These are phyloP conservation scores for Talaromyces islandicus DNA, from an alignment of 2,329 filamentous ascomycete genomes.

Conservation along the genomic window DNA sequence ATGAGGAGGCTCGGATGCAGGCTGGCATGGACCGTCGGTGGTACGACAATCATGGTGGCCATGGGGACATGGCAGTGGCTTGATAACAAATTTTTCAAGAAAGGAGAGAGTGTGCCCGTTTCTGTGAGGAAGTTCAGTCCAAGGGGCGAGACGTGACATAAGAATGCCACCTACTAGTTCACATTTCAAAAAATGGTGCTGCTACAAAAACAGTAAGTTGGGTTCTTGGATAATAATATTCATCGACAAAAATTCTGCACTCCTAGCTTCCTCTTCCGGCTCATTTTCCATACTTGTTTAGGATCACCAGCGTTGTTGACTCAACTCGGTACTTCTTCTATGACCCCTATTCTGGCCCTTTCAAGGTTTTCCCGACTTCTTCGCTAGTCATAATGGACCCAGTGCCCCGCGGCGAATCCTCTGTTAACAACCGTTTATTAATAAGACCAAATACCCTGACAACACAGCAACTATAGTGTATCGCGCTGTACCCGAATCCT, in stretches of 20 bases:
- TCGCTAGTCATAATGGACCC: background rate
- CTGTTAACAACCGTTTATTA: background rate
- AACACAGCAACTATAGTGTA: background rate
- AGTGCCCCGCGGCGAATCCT: background rate
- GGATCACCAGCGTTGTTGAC: background rate
- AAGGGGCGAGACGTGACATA: background rate
- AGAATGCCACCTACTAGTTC: background rate
- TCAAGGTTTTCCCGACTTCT: background rate
- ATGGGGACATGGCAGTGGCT: background rate
- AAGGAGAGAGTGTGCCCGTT: background rate
- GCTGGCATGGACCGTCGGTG: slow-evolving; percentile 42
- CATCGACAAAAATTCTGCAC: slow-evolving; percentile 11
- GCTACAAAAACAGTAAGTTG: slow-evolving; percentile 19
- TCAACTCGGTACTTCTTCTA: background rate
- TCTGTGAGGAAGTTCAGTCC: background rate
- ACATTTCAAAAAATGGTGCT: background rate
- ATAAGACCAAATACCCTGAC: background rate
- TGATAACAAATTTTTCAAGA: background rate
- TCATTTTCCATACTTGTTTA: background rate
- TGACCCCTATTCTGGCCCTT: background rate
- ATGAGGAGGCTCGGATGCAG: slow-evolving; percentile 37
- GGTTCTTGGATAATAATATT: slow-evolving; percentile 17
- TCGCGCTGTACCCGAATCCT: background rate
- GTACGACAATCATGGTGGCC: slow-evolving; percentile 26
- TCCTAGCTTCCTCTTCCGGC: background rate